Evolutionary conservation across 805 yeast species (phyloP).

Genomic region (Saturnispora zaruensis): DNA sequence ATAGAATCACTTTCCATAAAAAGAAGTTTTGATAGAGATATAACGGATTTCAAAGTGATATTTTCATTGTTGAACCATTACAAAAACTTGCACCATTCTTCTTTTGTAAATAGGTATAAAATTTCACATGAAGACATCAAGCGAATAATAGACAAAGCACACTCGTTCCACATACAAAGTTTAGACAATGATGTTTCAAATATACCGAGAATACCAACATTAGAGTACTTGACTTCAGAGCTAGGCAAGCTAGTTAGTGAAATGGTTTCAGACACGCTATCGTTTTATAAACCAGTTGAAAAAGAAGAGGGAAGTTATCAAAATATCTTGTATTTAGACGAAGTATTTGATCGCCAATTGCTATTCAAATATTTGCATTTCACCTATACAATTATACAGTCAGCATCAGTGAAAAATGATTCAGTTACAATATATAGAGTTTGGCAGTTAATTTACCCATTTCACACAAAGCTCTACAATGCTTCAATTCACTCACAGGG

Average conservation of each 20-base stretch:
- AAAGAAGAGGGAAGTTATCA: background rate
- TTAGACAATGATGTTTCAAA: background rate
- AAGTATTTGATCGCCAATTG: conserved; percentile 14
- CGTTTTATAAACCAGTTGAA: conserved; percentile 8
- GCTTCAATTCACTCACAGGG: conserved; percentile 18
- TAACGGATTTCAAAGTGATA: conserved; percentile 9
- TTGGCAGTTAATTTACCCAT: conserved; percentile 25
- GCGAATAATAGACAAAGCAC: conserved; percentile 13
- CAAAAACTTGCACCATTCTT: conserved; percentile 9
- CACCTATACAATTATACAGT: conserved; percentile 23
- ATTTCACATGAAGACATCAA: conserved; percentile 4
- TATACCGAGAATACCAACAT: background rate
- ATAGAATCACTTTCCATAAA: conserved; percentile 13
- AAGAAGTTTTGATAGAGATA: conserved; percentile 6
- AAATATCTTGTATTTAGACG: conserved; percentile 9
- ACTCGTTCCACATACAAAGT: conserved; percentile 1
- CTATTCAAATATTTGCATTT: conserved; percentile 22
- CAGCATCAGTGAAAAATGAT: conserved; percentile 20
- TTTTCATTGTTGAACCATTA: conserved; percentile 9
- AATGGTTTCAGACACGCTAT: conserved; percentile 9
- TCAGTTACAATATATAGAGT: conserved; percentile 20
- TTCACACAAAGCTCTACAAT: conserved; percentile 25
- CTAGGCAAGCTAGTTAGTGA: conserved; percentile 13
- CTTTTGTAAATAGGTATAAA: conserved; percentile 4
- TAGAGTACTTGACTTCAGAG: conserved; percentile 13